phyloP scores from a whole-genome alignment of 768 basidiomycete genomes.

The Ramaria sp. region DNA sequence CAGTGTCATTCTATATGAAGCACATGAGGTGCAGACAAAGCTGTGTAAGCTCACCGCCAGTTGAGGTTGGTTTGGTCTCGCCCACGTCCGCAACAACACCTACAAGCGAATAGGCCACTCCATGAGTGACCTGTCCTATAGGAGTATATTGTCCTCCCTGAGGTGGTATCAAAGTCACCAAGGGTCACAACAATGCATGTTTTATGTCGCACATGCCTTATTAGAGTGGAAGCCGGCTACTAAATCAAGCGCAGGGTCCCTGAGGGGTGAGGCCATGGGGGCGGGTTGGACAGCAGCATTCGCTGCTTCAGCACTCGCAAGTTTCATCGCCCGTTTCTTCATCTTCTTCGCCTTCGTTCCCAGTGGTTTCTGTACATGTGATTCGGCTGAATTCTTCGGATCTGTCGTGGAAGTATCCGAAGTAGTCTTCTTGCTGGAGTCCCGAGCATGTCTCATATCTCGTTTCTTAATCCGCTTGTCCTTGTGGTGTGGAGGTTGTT shows the following conservation, averaged over 20 bases:
- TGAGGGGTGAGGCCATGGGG: neutral
- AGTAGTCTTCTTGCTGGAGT: neutral
- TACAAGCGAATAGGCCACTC: neutral
- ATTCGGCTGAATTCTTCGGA: neutral
- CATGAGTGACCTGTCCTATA: neutral
- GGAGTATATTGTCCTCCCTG: neutral
- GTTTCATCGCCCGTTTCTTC: neutral
- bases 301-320: neutral
- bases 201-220: neutral
- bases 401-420: neutral
- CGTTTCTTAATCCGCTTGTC: conserved; percentile 1
- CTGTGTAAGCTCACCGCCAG: conserved; percentile 1
- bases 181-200: neutral
- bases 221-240: neutral
- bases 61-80: neutral
- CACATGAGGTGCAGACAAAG: no score
- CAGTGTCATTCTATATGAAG: neutral
- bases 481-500: neutral
- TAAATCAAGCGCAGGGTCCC: conserved; percentile 2
- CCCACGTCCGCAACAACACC: conserved; percentile 4
- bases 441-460: neutral
- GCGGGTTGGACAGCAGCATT: neutral
- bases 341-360: neutral
- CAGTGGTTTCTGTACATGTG: neutral
- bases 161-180: neutral